Conservation (phyloP, 139 green algal genomes). For the Nannochloris sp. region DNA sequence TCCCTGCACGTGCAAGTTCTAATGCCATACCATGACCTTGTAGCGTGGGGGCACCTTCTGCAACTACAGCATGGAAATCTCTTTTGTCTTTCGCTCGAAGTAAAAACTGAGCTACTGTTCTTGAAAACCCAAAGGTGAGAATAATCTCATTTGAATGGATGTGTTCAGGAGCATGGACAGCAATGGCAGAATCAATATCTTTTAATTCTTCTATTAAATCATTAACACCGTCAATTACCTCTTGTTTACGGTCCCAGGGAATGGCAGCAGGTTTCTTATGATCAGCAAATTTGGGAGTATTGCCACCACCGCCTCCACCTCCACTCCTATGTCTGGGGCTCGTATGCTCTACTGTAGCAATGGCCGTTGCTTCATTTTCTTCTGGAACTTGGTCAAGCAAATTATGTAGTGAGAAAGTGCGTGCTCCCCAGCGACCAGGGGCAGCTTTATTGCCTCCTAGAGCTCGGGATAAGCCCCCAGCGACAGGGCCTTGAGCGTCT, state of each 20-base stretch:
- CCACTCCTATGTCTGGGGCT: too few relatives aligned
- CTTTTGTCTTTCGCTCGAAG: conserved; percentile 81
- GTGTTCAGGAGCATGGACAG: conserved; percentile 78
- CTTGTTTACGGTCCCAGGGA: conserved; percentile 53
- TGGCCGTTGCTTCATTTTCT: neutral
- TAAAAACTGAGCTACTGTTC: conserved; percentile 78
- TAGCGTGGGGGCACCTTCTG: conserved; percentile 79
- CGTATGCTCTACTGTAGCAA: too few relatives aligned
- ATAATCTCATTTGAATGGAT: conserved; percentile 92
- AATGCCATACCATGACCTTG: conserved; percentile 81
- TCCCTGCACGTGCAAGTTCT: conserved; percentile 64
- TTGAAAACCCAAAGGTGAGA: conserved; percentile 69
- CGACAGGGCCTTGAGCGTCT: neutral
- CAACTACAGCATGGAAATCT: conserved; percentile 90
- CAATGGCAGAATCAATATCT: conserved; percentile 72
- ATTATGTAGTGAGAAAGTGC: conserved; percentile 65
- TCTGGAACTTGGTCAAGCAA: conserved; percentile 50
- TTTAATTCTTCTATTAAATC: conserved; percentile 93
- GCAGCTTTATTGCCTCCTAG: conserved; percentile 12
- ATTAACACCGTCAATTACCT: conserved; percentile 88
- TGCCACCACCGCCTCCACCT: conserved; percentile 31
- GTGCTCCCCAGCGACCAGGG: conserved; percentile 1
- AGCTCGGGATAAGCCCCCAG: conserved; percentile 18
- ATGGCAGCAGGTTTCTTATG: neutral
- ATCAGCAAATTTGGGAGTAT: neutral